These are phyloP conservation scores for Lactarius quietus DNA, from an alignment of 768 basidiomycete genomes.

Conservation along the genomic window DNA sequence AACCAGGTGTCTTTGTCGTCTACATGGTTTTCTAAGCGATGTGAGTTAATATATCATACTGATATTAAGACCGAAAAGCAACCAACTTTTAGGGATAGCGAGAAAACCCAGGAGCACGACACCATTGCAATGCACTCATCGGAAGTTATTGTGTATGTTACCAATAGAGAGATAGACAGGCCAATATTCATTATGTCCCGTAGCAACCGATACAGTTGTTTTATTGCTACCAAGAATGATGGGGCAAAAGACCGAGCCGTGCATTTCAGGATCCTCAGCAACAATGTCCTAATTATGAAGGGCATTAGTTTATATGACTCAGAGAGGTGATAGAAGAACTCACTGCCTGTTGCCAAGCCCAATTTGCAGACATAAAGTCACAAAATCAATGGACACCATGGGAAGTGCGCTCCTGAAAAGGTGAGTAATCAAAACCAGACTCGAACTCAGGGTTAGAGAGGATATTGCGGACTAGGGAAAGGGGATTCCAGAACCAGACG, in stretches of 20 bases:
- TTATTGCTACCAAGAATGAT: constrained; percentile 32
- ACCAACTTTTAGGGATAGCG: constrained; percentile 33
- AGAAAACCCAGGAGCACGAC: constrained; percentile 31
- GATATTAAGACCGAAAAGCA: too few species aligned
- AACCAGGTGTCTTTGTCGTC: constrained; percentile 18
- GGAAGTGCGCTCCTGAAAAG: too few species aligned
- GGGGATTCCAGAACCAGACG: too few species aligned
- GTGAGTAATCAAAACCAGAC: too few species aligned
- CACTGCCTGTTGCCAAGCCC: constrained; percentile 40
- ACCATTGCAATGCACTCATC: constrained; percentile 29
- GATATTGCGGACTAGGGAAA: too few species aligned
- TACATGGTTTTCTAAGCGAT: not conserved
- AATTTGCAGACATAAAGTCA: constrained; percentile 42
- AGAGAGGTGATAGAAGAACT: not conserved
- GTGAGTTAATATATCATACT: too few species aligned
- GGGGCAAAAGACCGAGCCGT: constrained; percentile 20
- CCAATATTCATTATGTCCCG: constrained; percentile 28
- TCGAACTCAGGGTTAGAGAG: too few species aligned
- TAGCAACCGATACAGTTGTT: constrained; percentile 31
- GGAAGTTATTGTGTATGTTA: constrained; percentile 28
- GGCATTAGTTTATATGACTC: too few species aligned
- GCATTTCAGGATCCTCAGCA: constrained; percentile 2
- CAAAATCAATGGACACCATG: too few species aligned
- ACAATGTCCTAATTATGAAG: not conserved
- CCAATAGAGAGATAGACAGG: constrained; percentile 29